Conservation (phyloP, 495 filamentous ascomycete genomes). For the Paragyromitra xinjiangensis region DNA sequence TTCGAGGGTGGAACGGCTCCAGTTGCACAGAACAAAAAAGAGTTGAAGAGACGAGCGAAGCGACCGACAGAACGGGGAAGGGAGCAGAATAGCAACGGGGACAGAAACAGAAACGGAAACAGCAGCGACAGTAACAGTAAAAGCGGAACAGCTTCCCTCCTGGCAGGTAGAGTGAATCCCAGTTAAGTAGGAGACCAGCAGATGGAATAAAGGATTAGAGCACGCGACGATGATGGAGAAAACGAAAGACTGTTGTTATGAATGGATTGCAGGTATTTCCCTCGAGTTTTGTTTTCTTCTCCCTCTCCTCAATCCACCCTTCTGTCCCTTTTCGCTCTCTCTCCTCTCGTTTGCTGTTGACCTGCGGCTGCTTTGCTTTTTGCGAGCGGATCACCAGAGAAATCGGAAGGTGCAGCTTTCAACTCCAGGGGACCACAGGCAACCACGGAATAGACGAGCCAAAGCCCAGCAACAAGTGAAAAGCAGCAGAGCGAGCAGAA, state of each 20-base stretch:
- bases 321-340: background rate
- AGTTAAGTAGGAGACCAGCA: conserved; percentile 12
- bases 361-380: conserved; percentile 42
- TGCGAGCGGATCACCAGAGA: conserved; percentile 47
- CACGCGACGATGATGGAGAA: background rate
- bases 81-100: background rate
- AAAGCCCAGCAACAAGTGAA: conserved; percentile 25
- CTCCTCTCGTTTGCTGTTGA: conserved; percentile 22
- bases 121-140: background rate
- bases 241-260: conserved; percentile 5
- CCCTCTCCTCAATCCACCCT: conserved; percentile 11
- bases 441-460: conserved; percentile 39
- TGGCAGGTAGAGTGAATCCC: background rate
- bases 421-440: background rate
- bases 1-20: conserved; percentile 20
- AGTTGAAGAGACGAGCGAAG: conserved; percentile 25
- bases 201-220: conserved; percentile 12
- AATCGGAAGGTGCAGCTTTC: conserved; percentile 53
- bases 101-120: background rate
- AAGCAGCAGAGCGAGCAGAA: conserved; percentile 16
- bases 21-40: conserved; percentile 38
- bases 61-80: conserved; percentile 23
- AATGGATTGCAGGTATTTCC: conserved; percentile 9
- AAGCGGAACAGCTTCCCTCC: conserved; percentile 20
- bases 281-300: conserved; percentile 14